Base-by-base conservation (phyloP, 2,329 filamentous ascomycete species). In the Xylariaceae sp. region DNA sequence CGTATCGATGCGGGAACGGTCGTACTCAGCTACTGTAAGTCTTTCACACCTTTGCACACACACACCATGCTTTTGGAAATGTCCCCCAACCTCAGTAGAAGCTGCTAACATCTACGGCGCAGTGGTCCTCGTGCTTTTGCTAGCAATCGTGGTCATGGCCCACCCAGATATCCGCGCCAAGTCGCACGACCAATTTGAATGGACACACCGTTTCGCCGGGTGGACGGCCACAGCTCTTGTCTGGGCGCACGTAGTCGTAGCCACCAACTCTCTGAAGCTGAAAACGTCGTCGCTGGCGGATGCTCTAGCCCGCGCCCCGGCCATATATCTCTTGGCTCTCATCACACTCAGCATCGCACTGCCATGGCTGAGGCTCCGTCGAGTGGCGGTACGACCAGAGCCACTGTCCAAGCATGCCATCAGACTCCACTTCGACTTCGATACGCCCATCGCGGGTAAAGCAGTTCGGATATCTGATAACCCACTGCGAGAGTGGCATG, bases 291-390 rank as follows among this genome's bases (percentile, higher is more conserved):
- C 58, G 7, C 56, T 70, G 12, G 67, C 67, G 13, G 41, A 46
- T 6, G 59, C 63, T 2, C 52, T 69, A 2, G 54, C 62, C 15
- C 54, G 53, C 11, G 67, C 56, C 13, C 66, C 70, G 4, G 58
- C 65, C 7, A 66, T 90, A 61, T 92, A 84, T 81, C 74, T 84
- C 52, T 67, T 90, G 13, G 51, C 76, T 17, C 56, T 76, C 31
- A 78, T 80, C 31, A 86, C 84, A 1, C 52, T 70, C 28, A 74
- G 81, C 48, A 72, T 89, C 46, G 67, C 82, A 31, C 78, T 83
- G 36, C 84, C 86, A 1, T 94, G 86, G 85, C 57, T 83, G 3
- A 73, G 76, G 41, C 74, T 92, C 18, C 77, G 84, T 39, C 79
- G 76, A 50, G 78, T 85, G 40, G 64, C 67, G 8, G 82, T 90